These are phyloP conservation scores for Schoenoplectus tabernaemontani DNA, from an alignment of 202 grass and related monocot species.

Conservation along the genomic window DNA sequence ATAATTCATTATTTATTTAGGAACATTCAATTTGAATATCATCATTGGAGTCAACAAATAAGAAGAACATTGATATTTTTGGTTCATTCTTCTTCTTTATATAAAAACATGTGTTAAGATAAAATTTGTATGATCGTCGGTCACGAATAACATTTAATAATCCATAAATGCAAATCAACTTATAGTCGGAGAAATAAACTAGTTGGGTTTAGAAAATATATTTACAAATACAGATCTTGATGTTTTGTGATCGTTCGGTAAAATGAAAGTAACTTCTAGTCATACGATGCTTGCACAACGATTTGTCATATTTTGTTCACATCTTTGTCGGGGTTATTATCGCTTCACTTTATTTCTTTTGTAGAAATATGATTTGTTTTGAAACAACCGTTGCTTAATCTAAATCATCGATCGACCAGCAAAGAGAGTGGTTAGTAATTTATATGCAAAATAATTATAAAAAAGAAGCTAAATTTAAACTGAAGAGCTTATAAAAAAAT, in stretches of 20 bases:
- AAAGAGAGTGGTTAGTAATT: not conserved
- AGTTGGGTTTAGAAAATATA: no score
- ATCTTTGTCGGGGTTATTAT: not conserved
- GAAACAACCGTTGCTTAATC: not conserved
- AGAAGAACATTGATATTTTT: no score
- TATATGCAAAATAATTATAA: not conserved
- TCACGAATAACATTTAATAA: no score
- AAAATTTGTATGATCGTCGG: no score
- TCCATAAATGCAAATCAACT: no score
- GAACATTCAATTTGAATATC: no score
- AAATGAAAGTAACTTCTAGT: not conserved
- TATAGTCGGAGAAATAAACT: no score
- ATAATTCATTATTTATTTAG: no score
- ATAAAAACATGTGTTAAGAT: no score
- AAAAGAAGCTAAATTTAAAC: not conserved
- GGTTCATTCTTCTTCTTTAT: no score
- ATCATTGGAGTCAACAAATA: no score
- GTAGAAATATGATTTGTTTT: conserved; percentile 6
- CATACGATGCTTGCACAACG: not conserved
- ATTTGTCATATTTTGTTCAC: conserved; percentile 15
- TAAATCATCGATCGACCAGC: not conserved
- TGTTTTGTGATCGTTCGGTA: not conserved
- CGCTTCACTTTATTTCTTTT: conserved; percentile 1
- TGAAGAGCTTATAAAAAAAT: no score
- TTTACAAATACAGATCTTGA: not conserved